Evolutionary conservation across 495 filamentous ascomycete species (phyloP).

Genomic region (Baudoinia panamericana): DNA sequence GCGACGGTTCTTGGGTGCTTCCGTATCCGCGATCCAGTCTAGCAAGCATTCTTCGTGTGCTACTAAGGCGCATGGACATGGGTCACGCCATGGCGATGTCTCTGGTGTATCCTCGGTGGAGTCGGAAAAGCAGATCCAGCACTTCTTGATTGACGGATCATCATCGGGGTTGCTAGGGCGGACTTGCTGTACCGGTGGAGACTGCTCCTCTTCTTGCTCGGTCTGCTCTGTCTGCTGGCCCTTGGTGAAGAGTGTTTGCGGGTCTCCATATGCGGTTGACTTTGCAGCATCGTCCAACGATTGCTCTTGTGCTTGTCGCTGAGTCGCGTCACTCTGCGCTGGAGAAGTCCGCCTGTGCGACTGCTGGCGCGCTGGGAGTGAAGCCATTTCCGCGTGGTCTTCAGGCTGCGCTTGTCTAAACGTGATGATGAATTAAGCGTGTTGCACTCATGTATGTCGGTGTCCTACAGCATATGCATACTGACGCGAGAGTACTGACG

Average conservation of each 20-base stretch:
- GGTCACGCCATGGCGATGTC: slow-evolving; percentile 59
- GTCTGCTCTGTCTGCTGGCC: slow-evolving; percentile 6
- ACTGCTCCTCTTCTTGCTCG: slow-evolving; percentile 6
- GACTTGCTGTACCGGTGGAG: no score
- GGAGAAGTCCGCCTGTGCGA: slow-evolving; percentile 7
- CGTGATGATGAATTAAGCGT: no score
- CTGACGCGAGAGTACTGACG: no score
- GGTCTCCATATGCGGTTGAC: slow-evolving; percentile 22
- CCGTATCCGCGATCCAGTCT: slow-evolving; percentile 77
- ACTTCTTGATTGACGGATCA: slow-evolving; percentile 43
- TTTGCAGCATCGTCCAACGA: background rate
- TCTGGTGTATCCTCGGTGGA: slow-evolving; percentile 60
- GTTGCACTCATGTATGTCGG: no score
- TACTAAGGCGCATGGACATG: slow-evolving; percentile 77
- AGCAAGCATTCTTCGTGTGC: slow-evolving; percentile 86
- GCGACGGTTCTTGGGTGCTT: slow-evolving; percentile 43
- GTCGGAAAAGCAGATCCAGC: slow-evolving; percentile 87
- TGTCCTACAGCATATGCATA: no score
- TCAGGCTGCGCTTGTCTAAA: no score
- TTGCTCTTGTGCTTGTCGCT: background rate
- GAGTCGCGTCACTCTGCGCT: background rate
- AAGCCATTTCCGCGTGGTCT: no score
- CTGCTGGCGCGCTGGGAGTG: slow-evolving; percentile 7
- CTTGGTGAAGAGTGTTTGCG: slow-evolving; percentile 28
- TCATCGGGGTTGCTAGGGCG: no score